Base-by-base conservation (phyloP, 1,284 basidiomycete genomes). In the Irpex sp. region DNA sequence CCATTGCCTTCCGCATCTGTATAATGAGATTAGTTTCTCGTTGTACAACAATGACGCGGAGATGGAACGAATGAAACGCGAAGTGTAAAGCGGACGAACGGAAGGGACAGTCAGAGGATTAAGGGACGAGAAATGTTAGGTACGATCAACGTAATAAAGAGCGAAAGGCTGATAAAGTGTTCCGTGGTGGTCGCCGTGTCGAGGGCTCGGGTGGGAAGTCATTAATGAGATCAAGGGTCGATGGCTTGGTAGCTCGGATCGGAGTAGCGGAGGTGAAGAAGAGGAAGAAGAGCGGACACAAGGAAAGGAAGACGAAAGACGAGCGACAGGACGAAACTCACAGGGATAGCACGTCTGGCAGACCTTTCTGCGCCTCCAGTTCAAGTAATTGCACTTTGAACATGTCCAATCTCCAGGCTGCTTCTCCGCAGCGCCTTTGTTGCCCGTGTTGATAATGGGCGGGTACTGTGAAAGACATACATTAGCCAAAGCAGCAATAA, bases 341-440 rank as follows among this genome's bases (percentile, higher is more conserved):
- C 90, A 93, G 55, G 93, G 92, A 67, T 84, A 87, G 76, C 93
- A 94, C 9, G 90, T 92, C 80, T 94, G 92, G 78, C 93, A 95
- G 61, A 94, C 92, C 74, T 93, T 92, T 58, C 93, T 79, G 60
- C 93, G 77, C 64, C 93, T 80, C 93, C 93, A 95, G 73, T 95
- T 94, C 67, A 92, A 75, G 75, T 93, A 93, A 70, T 89, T 88
- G 74, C 93, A 94, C 71, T 88, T 90, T 63, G 82, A 79, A 76
- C 93, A 95, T 63, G 92, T 81, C 93, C 93, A 95, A 77, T 95
- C 93, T n/a, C 93, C 93, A 2, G 93, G 91, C 80, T 95, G 93
- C 77, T 91, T 81, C 68, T 83, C 82, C 61, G 94, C 94, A 3
- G 93, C 93, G 31, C 93, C 93, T 62, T 88, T 83, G 74, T 94